Evolutionary conservation across 1,139 yeast species (phyloP).

Genomic region (Arxiozyma heterogenica): DNA sequence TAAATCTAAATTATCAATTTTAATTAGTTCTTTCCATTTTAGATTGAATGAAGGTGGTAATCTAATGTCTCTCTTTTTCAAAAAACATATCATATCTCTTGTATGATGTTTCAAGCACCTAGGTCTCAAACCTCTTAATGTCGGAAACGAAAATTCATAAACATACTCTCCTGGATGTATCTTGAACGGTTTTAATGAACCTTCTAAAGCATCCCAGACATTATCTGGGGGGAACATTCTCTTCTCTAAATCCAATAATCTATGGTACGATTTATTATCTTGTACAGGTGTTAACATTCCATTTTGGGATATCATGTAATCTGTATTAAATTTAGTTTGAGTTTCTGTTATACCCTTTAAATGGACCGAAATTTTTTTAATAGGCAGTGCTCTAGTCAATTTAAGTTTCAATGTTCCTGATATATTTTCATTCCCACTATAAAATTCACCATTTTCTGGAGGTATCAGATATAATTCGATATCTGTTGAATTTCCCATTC

Average conservation of each 20-base stretch:
- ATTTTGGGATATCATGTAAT: constrained; percentile 16
- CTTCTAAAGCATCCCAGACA: constrained; percentile 26
- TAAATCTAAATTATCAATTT: constrained; percentile 20
- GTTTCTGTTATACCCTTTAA: constrained; percentile 26
- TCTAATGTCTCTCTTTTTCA: constrained; percentile 14
- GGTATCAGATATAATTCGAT: constrained; percentile 17
- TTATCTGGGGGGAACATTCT: constrained; percentile 28
- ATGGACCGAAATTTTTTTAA: constrained; percentile 20
- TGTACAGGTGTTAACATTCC: constrained; percentile 20
- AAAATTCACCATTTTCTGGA: constrained; percentile 23
- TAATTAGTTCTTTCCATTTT: constrained; percentile 17
- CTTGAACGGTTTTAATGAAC: constrained; percentile 23
- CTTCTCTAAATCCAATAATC: constrained; percentile 14
- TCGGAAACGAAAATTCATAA: constrained; percentile 21
- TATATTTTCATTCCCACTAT: constrained; percentile 22
- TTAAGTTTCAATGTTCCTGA: constrained; percentile 19
- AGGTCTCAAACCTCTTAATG: constrained; percentile 20
- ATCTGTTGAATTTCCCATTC: constrained; percentile 19
- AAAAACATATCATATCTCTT: constrained; percentile 16
- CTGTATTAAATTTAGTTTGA: constrained; percentile 18
- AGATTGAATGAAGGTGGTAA: constrained; percentile 28
- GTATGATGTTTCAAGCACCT: constrained; percentile 21
- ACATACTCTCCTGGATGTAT: constrained; percentile 23
- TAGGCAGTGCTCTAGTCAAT: constrained; percentile 18
- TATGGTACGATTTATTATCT: constrained; percentile 22